Evolutionary conservation across 2,329 filamentous ascomycete genomes (phyloP), one percentile per base, ranked within the genome.

Genomic region (Neospermospora avenae): DNA sequence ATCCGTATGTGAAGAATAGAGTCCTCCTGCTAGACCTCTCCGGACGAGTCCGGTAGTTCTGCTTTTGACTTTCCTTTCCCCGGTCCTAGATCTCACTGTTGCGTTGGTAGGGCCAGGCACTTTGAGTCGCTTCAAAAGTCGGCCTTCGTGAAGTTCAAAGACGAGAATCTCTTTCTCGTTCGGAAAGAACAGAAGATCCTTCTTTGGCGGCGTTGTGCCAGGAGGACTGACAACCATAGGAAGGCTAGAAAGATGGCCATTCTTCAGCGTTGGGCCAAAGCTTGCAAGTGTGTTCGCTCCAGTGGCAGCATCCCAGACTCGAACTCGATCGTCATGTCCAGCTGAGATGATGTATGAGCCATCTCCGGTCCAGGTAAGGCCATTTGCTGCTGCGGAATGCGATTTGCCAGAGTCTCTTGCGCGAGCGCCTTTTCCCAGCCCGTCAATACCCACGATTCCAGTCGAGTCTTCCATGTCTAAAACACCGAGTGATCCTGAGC

Each of bases 271-370:
- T 0, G 93, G 90, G 0, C 92, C 92, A 71, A 97, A 98, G 72
- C 88, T 93, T 0, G 89, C 90, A 5, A 97, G 83, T 0, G 90
- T 96, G 73, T 98, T 97, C 18, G 88, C 88, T 2, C 92, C 91
- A 0, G 85, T 90, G 0, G 80, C 80, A 1, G 89, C 84, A 71
- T 96, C 84, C 93, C 93, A 98, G 1, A 97, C 90, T 4, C 93
- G 84, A 63, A 98, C 87, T 8, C 88, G 84, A 52, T 90, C 82
- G 72, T 98, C 95, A 60, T 96, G 89, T 0, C 92, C 93, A 1
- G 90, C 83, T 0, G 89, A 91, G 13, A 97, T 80, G 18, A 98
- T 80, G 71, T 89, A 87, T 14, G 78, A 79, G 0, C 91, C 91
- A 70, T 91, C 87, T 61, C 91, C 86, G 0, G 89, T 93, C 91